Conservation (phyloP, 23 red algal genomes). For the Cyanidioschyzon merolae region DNA sequence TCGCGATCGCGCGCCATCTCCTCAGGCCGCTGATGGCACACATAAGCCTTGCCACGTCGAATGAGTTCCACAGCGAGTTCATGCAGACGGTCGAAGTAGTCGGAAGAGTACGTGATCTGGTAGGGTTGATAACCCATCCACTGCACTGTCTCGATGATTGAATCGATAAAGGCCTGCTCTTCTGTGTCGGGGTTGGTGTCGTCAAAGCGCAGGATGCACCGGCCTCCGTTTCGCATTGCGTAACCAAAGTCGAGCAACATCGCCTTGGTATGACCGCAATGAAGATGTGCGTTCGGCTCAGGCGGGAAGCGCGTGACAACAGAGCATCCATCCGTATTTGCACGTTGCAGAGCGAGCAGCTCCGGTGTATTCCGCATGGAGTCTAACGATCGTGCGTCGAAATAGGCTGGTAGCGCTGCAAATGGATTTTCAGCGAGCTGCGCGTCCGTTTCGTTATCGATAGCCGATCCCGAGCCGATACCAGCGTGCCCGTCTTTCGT, state of each 20-base stretch:
- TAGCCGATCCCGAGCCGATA: not conserved
- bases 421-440: conserved; percentile 44
- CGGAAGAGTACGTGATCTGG: conserved; percentile 79
- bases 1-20: conserved; percentile 73
- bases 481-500: not conserved
- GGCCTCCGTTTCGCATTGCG: conserved; percentile 59
- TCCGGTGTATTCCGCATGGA: conserved; percentile 74
- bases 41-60: conserved; percentile 70
- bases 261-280: conserved; percentile 93
- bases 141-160: conserved; percentile 74
- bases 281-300: conserved; percentile 92
- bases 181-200: conserved; percentile 96
- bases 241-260: conserved; percentile 99
- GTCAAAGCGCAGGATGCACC: conserved; percentile 89
- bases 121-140: conserved; percentile 91
- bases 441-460: not conserved
- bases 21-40: conserved; percentile 83
- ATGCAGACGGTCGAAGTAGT: conserved; percentile 92
- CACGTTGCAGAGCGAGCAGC: conserved; percentile 47
- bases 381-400: conserved; percentile 62
- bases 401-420: conserved; percentile 53
- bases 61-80: conserved; percentile 79
- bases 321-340: conserved; percentile 42
- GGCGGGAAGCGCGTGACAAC: conserved; percentile 79
- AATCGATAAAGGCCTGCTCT: conserved; percentile 69